Evolutionary conservation across 345 rosid species (phyloP).

Genomic region (Eucalyptus urophylla): DNA sequence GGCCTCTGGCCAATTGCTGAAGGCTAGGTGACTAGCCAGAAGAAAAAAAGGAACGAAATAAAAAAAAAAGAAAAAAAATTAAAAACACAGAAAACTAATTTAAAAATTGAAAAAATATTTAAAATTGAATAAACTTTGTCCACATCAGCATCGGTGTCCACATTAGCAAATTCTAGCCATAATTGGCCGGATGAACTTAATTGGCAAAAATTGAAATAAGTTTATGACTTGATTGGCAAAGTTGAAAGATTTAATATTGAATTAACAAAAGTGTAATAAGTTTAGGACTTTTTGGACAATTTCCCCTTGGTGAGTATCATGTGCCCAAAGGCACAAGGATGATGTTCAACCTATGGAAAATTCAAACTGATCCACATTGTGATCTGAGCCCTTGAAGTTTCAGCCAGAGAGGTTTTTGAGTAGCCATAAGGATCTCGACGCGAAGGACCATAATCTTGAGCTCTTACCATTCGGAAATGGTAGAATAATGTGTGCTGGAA

Average conservation of each 20-base stretch:
- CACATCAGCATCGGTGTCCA: fast-evolving
- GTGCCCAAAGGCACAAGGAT: slow-evolving; percentile 13
- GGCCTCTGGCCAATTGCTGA: fast-evolving
- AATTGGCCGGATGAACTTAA: fast-evolving
- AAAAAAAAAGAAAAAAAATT: fast-evolving
- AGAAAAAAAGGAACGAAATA: no score
- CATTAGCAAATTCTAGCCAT: no score
- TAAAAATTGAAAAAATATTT: no score
- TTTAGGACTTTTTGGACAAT: no score
- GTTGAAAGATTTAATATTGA: no score
- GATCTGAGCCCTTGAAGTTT: slow-evolving; percentile 21
- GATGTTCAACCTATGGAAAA: slow-evolving; percentile 10
- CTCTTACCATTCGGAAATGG: slow-evolving; percentile 31
- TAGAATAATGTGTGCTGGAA: slow-evolving; percentile 26
- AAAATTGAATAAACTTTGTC: no score
- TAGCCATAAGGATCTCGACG: slow-evolving; percentile 7
- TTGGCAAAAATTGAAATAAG: no score
- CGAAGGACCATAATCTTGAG: slow-evolving; percentile 18
- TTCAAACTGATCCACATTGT: slow-evolving; percentile 8
- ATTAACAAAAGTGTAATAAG: no score
- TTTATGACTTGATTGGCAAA: no score
- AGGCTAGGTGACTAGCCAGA: fast-evolving
- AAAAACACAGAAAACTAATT: no score
- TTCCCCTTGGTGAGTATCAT: background rate
- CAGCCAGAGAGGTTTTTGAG: slow-evolving; percentile 21